Evolutionary conservation across 768 basidiomycete genomes (phyloP), one percentile per base, ranked within the genome.

Genomic region (Pulveroboletus sp.): DNA sequence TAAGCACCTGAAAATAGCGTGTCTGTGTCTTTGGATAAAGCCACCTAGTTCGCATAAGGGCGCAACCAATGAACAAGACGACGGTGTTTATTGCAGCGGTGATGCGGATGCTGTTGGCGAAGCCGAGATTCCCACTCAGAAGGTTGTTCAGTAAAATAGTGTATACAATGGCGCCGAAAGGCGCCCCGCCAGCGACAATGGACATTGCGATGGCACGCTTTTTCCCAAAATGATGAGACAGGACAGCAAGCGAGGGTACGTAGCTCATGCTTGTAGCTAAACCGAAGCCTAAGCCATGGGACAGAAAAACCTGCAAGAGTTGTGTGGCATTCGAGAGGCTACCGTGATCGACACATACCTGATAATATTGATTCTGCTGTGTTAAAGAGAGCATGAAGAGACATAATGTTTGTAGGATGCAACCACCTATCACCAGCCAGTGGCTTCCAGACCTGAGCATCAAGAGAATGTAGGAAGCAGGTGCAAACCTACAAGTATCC

Each of bases 341-440:
- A 16, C 6, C 7, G 23, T 11, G 21, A 37, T 9, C 14, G 71
- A 69, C 6, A 72, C 44, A 21, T 66, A 62, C 56, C 64, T 74
- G 56, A 67, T 56, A 61, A 64, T 57, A 65, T 59, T 76, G 56
- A 71, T 60, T 46, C 34, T 38, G 45, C 37, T 62, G 58, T 6
- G 70, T 65, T 7, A 79, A 56, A 7, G 78, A 78, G 34, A 78
- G 70, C 68, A 75, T 65, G 54, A 72, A 77, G 31, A 72, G 60
- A 19, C 66, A 71, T 38, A 72, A 52, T 1, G 69, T 62, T 47
- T 77, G 74, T 24, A 81, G 67, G 25, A 70, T 23, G 6, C 73
- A 66, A 0, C 78, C 80, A 31, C 61, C 64, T 34, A 75, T 71
- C 58, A 77, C 71, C 38, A 81, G 42, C 48, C 69, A 64, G 51